Percentiles rank a stretch among this genome's conserved stretches.
Conservation (phyloP, 352 stramenopile species). For the Globisporangium cylindrosporum region DNA sequence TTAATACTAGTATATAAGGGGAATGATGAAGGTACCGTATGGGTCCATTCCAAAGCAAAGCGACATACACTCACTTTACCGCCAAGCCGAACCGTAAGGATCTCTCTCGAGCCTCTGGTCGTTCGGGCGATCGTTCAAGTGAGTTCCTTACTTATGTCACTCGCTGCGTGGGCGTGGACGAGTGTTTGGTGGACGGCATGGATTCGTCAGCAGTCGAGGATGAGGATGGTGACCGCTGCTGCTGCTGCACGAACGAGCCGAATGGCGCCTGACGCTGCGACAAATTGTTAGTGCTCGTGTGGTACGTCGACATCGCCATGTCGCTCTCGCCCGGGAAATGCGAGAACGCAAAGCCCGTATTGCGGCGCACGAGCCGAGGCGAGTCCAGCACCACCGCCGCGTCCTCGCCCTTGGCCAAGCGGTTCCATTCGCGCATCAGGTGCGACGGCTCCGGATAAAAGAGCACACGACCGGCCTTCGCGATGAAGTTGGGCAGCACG, state of each 20-base stretch:
- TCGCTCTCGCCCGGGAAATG: conserved; percentile 71
- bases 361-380: conserved; percentile 74
- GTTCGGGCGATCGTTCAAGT: too few relatives aligned
- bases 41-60: neutral
- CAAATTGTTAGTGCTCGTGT: conserved; percentile 11
- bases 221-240: conserved; percentile 30
- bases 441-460: conserved; percentile 89
- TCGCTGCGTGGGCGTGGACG: conserved; percentile 2
- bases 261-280: conserved; percentile 11
- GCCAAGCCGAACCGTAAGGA: neutral
- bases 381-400: conserved; percentile 53
- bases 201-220: conserved; percentile 62
- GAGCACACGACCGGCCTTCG: conserved; percentile 78
- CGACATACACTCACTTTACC: neutral
- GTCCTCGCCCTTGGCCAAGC: conserved; percentile 75
- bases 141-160: neutral
- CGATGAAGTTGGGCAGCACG: conserved; percentile 85
- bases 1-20: conserved; percentile 17
- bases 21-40: neutral
- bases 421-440: conserved; percentile 90
- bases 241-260: conserved; percentile 9
- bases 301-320: conserved; percentile 58
- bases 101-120: neutral
- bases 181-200: conserved; percentile 36
- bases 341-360: conserved; percentile 87